Base-by-base conservation (phyloP, 2,329 filamentous ascomycete genomes). In the Septoria petroselini region DNA sequence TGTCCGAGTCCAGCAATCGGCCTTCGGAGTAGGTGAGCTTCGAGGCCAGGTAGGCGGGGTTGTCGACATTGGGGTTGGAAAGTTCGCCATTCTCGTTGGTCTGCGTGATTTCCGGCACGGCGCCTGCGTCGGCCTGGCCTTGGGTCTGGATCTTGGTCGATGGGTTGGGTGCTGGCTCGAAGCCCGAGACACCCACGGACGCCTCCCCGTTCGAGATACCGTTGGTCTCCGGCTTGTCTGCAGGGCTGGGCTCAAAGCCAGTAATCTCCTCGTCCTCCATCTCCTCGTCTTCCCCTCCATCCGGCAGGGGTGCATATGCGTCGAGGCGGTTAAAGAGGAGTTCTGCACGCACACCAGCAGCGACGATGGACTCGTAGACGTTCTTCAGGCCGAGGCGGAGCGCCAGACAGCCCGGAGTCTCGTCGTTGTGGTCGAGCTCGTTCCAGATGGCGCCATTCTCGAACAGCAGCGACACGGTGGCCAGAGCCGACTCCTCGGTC, bases 371-470 rank as follows among this genome's bases (percentile, higher is more conserved):
- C 33, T 85, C 80, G 66, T 98, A 97, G 29, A 96, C 71, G 41
- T 81, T 78, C 46, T 71, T 76, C 61, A 87, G 74, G 0, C 86
- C 85, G 18, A 96, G 58, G 38, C 81, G 67, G 21, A 77, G 76
- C 7, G 93, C 93, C 35, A 96, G 74, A 67, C 91, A 97, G 6
- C 90, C 93, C 0, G 93, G 90, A 2, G 93, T 97, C 75, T 97
- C 91, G 62, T 89, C 80, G 60, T 88, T 85, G 58, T 76, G 72
- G 68, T 97, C 89, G 48, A 97, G 75, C 67, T 96, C 91, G 72
- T 98, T 98, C 93, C 93, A 98, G 60, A 97, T 96, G 8, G 89
- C 93, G 25, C 93, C 93, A 60, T 86, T 85, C 63, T 91, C 79
- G 53, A 97, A 82, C 6, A 97, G 77, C 64, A 93, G 80, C 59